phyloP scores from a whole-genome alignment of 2,329 filamentous ascomycete genomes.

The Mycogone perniciosa region DNA sequence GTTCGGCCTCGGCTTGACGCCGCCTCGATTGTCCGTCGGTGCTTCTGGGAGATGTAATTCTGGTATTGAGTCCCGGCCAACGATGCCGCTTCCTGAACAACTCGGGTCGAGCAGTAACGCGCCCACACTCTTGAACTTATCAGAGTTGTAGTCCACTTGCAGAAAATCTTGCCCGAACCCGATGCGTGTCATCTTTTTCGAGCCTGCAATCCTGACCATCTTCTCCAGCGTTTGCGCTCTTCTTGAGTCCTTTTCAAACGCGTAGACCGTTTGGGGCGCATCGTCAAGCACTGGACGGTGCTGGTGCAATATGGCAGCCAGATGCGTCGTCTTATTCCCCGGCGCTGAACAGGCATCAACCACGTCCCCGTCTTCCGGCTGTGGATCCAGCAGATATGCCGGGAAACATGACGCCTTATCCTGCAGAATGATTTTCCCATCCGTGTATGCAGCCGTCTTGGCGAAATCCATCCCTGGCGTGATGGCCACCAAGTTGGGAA shows the following conservation, averaged over 20 bases:
- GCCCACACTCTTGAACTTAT: conserved; percentile 62
- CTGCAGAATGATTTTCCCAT: conserved; percentile 79
- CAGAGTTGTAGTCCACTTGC: conserved; percentile 58
- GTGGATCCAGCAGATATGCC: conserved; percentile 73
- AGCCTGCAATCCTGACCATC: conserved; percentile 77
- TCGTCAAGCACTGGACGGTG: conserved; percentile 32
- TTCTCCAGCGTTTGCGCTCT: conserved; percentile 72
- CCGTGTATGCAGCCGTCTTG: conserved; percentile 64
- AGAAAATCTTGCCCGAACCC: conserved; percentile 76
- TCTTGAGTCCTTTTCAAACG: conserved; percentile 69
- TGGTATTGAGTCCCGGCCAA: conserved; percentile 76
- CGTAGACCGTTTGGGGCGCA: conserved; percentile 50
- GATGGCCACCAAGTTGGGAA: conserved; percentile 78
- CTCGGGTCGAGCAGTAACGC: conserved; percentile 85
- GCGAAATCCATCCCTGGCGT: conserved; percentile 66
- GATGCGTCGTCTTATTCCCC: conserved; percentile 94
- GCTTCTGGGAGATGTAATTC: conserved; percentile 52
- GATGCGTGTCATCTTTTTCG: conserved; percentile 58
- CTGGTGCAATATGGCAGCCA: conserved; percentile 64
- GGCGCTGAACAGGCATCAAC: conserved; percentile 94
- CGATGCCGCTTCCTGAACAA: conserved; percentile 92
- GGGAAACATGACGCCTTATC: conserved; percentile 98
- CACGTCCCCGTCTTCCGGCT: conserved; percentile 62
- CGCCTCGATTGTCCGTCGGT: conserved; percentile 11
- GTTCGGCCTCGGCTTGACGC: neutral